Conservation (phyloP, 805 yeast species). For the Saccharomycopsis selenospora region DNA sequence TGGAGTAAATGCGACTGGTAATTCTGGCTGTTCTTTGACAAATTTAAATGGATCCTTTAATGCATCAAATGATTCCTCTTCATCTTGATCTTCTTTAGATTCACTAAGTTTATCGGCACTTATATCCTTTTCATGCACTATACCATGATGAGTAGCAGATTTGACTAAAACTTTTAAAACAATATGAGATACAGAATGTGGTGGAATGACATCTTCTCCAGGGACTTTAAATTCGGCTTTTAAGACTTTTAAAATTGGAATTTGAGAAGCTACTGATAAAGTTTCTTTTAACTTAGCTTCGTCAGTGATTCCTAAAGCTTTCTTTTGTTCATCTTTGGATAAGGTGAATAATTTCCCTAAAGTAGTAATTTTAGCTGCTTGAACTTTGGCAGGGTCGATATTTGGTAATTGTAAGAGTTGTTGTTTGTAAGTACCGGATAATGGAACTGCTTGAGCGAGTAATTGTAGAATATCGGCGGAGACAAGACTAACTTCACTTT, state of each 20-base stretch:
- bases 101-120: slow-evolving; percentile 24
- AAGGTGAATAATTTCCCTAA: slow-evolving; percentile 63
- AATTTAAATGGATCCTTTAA: slow-evolving; percentile 65
- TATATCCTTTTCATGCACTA: slow-evolving; percentile 32
- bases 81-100: slow-evolving; percentile 35
- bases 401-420: slow-evolving; percentile 79
- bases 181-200: slow-evolving; percentile 68
- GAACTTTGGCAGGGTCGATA: slow-evolving; percentile 44
- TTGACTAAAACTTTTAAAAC: slow-evolving; percentile 67
- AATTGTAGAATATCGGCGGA: slow-evolving; percentile 63
- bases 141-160: slow-evolving; percentile 62
- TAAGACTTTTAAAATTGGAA: slow-evolving; percentile 64
- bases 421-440: slow-evolving; percentile 41
- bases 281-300: slow-evolving; percentile 40
- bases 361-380: slow-evolving; percentile 42
- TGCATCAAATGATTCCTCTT: slow-evolving; percentile 56
- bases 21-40: slow-evolving; percentile 58
- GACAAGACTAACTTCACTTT: slow-evolving; percentile 52
- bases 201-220: slow-evolving; percentile 69
- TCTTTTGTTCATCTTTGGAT: slow-evolving; percentile 46
- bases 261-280: slow-evolving; percentile 47
- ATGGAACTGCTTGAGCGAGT: slow-evolving; percentile 67
- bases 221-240: slow-evolving; percentile 76
- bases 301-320: slow-evolving; percentile 49
- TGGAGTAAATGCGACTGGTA: slow-evolving; percentile 67